Conservation (phyloP, 305 asterid genomes). For the Solanum hybrid region DNA sequence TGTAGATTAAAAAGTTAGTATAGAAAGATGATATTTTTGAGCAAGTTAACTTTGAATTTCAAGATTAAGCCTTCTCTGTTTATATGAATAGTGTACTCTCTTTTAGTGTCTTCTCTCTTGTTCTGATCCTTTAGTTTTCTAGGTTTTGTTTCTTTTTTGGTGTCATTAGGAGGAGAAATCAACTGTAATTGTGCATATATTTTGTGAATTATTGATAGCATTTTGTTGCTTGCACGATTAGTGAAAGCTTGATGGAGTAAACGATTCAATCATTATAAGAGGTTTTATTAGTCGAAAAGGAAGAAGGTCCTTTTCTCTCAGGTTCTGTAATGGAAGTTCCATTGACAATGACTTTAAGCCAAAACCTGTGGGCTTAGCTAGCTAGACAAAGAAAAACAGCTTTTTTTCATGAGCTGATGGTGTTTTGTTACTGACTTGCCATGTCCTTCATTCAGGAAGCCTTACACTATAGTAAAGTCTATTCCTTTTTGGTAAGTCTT, state of each 20-base stretch:
- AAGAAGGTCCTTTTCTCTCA: slow-evolving; percentile 15
- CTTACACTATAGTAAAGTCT: background rate
- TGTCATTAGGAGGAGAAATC: slow-evolving; percentile 3
- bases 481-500: background rate
- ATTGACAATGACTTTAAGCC: background rate
- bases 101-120: background rate
- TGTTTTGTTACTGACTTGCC: background rate
- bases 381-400: slow-evolving; percentile 2
- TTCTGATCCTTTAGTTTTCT: background rate
- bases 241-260: background rate
- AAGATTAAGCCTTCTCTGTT: slow-evolving; percentile 16
- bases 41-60: slow-evolving; percentile 18
- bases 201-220: slow-evolving; percentile 2
- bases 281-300: background rate
- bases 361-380: background rate
- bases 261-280: background rate
- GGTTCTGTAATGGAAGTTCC: slow-evolving; percentile 12
- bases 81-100: slow-evolving; percentile 13
- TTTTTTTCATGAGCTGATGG: background rate
- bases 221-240: slow-evolving; percentile 7
- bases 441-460: background rate
- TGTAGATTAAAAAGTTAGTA: slow-evolving; percentile 16
- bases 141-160: background rate
- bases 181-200: slow-evolving; percentile 22
- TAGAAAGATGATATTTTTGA: slow-evolving; percentile 26